Evolutionary conservation across 768 basidiomycete species (phyloP).

Genomic region (Tricholoma furcatifolium): DNA sequence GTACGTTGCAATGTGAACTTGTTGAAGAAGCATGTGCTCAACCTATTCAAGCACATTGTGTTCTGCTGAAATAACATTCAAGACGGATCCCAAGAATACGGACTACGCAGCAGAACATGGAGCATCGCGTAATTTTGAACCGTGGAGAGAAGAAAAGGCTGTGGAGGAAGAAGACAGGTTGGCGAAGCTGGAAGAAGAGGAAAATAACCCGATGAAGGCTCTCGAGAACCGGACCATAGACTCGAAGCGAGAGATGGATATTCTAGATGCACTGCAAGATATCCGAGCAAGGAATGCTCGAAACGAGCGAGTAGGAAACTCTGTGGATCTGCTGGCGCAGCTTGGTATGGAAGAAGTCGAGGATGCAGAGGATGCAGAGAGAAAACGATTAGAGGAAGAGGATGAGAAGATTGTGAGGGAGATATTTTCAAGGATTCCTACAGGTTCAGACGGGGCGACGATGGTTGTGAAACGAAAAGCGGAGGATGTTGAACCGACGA

Average conservation of each 20-base stretch:
- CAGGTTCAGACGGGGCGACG: constrained; percentile 23
- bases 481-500: constrained; percentile 70
- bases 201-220: constrained; percentile 96
- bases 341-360: constrained; percentile 69
- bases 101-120: constrained; percentile 95
- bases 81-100: constrained; percentile 98
- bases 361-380: constrained; percentile 72
- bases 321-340: constrained; percentile 65
- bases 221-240: constrained; percentile 91
- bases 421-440: constrained; percentile 76
- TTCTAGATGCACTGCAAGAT: constrained; percentile 93
- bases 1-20: constrained; percentile 37
- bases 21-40: constrained; percentile 15
- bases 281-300: constrained; percentile 84
- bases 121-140: constrained; percentile 96
- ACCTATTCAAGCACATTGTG: constrained; percentile 71
- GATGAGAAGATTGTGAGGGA: constrained; percentile 88
- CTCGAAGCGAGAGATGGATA: constrained; percentile 97
- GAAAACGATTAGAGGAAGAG: constrained; percentile 77
- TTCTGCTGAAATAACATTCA: constrained; percentile 98
- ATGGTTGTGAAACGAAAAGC: constrained; percentile 89
- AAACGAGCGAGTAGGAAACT: constrained; percentile 81
- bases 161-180: constrained; percentile 82
- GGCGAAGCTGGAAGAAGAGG: constrained; percentile 85
- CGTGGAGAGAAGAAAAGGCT: constrained; percentile 84